Conservation (phyloP, 2,329 filamentous ascomycete genomes). For the Diaporthe citriasiana region DNA sequence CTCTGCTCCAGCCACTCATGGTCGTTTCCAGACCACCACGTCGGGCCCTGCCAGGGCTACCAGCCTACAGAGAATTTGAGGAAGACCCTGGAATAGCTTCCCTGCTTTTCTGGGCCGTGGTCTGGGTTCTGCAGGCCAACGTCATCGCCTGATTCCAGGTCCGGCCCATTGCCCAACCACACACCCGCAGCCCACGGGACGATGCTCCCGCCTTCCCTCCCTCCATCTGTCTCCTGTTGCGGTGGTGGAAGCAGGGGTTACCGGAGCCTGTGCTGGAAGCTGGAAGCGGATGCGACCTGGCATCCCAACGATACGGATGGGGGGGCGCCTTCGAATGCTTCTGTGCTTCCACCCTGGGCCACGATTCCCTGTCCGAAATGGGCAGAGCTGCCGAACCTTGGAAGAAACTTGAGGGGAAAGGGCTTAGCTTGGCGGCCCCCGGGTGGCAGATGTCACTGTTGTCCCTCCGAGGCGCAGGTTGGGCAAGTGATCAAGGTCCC, state of each 20-base stretch:
- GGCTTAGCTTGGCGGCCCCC: slow-evolving; percentile 16
- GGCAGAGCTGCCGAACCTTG: slow-evolving; percentile 32
- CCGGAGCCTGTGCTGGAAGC: slow-evolving; percentile 16
- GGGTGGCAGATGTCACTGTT: slow-evolving; percentile 30
- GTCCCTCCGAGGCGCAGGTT: slow-evolving; percentile 34
- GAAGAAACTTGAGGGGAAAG: background rate
- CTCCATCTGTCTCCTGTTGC: slow-evolving; percentile 6
- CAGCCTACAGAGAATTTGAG: slow-evolving; percentile 11
- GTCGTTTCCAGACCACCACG: slow-evolving; percentile 26
- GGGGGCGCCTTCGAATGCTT: background rate
- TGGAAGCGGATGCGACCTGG: slow-evolving; percentile 15
- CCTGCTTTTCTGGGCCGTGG: slow-evolving; percentile 39
- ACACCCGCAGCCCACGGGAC: slow-evolving; percentile 28
- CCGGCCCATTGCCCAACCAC: slow-evolving; percentile 33
- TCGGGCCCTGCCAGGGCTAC: background rate
- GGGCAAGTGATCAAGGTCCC: slow-evolving; percentile 38
- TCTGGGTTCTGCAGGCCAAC: slow-evolving; percentile 40
- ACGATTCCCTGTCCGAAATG: slow-evolving; percentile 36
- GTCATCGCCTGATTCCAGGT: slow-evolving; percentile 39
- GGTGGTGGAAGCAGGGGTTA: slow-evolving; percentile 18
- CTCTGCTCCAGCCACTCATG: slow-evolving; percentile 33
- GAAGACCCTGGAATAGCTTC: slow-evolving; percentile 25
- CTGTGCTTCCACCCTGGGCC: slow-evolving; percentile 21
- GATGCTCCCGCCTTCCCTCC: slow-evolving; percentile 8
- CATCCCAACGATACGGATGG: slow-evolving; percentile 2